Evolutionary conservation across 345 rosid species (phyloP), one percentile per base, ranked within the genome.

Genomic region (Trapa bicornis): DNA sequence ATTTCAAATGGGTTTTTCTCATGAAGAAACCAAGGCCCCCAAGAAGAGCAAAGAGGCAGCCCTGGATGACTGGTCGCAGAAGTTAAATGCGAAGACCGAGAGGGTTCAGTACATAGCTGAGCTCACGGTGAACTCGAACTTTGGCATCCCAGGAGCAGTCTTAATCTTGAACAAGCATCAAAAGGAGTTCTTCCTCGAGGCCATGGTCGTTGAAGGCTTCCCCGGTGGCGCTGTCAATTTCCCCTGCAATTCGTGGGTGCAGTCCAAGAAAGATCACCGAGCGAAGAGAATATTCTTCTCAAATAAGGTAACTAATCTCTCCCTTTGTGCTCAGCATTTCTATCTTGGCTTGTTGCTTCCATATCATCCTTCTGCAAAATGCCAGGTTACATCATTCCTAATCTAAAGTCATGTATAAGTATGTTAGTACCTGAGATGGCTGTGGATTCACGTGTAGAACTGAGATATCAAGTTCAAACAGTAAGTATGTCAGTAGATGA

Each of bases 231-330:
- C 96, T 10, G 78, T 91, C 39, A 94, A 95, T 78, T 95, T 95
- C 71, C 94, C 95, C 29, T 91, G 99, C 72, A 91, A 87, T 70
- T 95, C 99, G 1, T 91, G 96, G 97, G 96, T 95, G 3, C 99
- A 91, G 75, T 77, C 97, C 42, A 75, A 47, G 61, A 89, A 84
- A 38, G 80, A 89, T 62, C 88, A 87, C 65, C 83, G 92, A 47
- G 76, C 66, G 2, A 83, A 80, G 75, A 83, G 99, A 64, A 84
- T 91, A 6, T 85, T 95, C 80, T 95, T 95, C 77, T 73, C 86
- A 72, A 95, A 95, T 72, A 74, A 89, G 96, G 99, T 91, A 75
- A 42, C 48, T 11, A 0, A 45, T 45, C 48, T 45, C 48, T 42
- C 15, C 15, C 39, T 17, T 64, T 39, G 32, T 39, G 47, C 43